A percentile compares a stretch with the other conserved stretches of the same genome.
phyloP scores from a whole-genome alignment of 2,329 filamentous ascomycete species.

The Monosporascus ibericus region DNA sequence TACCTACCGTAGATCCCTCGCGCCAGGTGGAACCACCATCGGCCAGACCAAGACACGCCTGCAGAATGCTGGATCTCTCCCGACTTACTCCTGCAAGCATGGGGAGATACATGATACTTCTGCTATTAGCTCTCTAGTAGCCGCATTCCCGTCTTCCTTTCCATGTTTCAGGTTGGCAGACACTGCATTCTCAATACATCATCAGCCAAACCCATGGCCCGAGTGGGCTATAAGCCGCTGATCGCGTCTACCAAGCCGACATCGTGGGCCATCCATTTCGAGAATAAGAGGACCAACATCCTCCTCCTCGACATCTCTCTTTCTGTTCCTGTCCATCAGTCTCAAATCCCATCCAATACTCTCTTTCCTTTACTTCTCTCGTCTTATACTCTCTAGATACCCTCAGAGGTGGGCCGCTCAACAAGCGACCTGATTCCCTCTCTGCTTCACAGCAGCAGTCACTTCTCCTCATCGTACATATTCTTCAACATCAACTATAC shows the following conservation, averaged over 20 bases:
- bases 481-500: conserved; percentile 6
- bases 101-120: conserved; percentile 12
- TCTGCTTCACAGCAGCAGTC: conserved; percentile 17
- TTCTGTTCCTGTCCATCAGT: conserved; percentile 21
- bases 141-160: conserved; percentile 16
- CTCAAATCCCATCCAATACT: conserved; percentile 24
- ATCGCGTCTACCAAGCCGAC: conserved; percentile 16
- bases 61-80: conserved; percentile 1
- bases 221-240: conserved; percentile 16
- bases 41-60: conserved; percentile 10
- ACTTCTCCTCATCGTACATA: conserved; percentile 12
- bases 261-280: conserved; percentile 18
- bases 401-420: conserved; percentile 15
- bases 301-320: conserved; percentile 17
- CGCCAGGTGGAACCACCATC: background rate
- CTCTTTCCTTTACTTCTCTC: conserved; percentile 18
- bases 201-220: conserved; percentile 12
- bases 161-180: conserved; percentile 28
- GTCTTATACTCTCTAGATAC: conserved; percentile 23
- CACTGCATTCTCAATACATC: conserved; percentile 16
- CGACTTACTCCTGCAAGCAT: conserved; percentile 8
- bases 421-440: conserved; percentile 18
- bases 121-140: conserved; percentile 6
- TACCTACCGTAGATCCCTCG: background rate
- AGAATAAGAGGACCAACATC: conserved; percentile 27